Evolutionary conservation across 163 green algal genomes (phyloP), one percentile per base, ranked within the genome.

Genomic region (Scenedesmus sp.): DNA sequence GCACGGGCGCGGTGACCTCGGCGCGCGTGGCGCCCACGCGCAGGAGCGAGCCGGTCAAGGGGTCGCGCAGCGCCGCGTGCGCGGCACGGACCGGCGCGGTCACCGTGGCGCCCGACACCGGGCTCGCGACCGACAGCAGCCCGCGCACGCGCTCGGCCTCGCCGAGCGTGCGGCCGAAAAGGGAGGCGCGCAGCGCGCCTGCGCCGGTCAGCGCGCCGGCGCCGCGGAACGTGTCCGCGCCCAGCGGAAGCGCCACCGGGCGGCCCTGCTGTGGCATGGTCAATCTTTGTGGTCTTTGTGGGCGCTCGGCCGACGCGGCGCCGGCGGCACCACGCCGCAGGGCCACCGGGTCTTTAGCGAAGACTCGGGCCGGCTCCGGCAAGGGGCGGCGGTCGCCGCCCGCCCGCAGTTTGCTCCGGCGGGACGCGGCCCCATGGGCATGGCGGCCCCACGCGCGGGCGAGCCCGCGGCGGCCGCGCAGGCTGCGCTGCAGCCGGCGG

Each of bases 141-240:
- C 48, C 70, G 0, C 42, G 18, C 31, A 70, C 34, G 45, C 62
- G 17, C 28, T 70, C 44, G 2, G 60, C n/a, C 60, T 79, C 57
- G 14, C 70, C 70, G 14, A 51, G 18, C n/a, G 56, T 79, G 34
- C 70, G 69, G 57, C 70, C 70, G 60, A 62, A 79, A 39, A 79
- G 54, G 5, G 44, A 28, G 20, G 4, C n/a, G 9, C 70, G 48
- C 51, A 77, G 39, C 6, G 36, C n/a, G 33, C 50, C 64, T 26
- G 48, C 51, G 62, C 42, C 56, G 28, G 20, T 70, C 18, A n/a
- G 34, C 17, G 42, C 26, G 36, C 28, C n/a, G 15, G 39, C 11
- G 14, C 67, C 67, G 22, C 13, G 58, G 70, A 71, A 79, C 10
- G 70, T 79, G 31, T 79, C 57, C 24, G n/a, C 13, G 39, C 70